Evolutionary conservation across 768 basidiomycete genomes (phyloP).

Genomic region (Boletus sensibilis): DNA sequence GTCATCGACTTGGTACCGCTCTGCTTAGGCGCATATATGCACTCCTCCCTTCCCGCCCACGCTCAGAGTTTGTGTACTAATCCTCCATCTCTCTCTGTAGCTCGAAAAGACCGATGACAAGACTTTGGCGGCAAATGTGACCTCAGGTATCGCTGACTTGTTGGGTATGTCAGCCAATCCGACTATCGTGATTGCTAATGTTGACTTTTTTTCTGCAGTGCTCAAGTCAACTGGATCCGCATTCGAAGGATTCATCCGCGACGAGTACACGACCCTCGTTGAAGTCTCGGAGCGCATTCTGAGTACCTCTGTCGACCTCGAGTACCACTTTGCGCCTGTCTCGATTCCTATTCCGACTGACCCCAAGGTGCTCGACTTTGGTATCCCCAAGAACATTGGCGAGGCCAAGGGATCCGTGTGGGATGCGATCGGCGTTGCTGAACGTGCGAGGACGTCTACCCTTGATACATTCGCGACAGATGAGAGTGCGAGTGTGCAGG

Average conservation of each 20-base stretch:
- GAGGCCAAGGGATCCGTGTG: slow-evolving; percentile 51
- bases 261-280: slow-evolving; percentile 85
- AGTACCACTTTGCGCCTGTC: slow-evolving; percentile 60
- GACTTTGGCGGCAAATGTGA: slow-evolving; percentile 58
- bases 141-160: slow-evolving; percentile 74
- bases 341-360: slow-evolving; percentile 48
- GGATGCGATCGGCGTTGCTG: slow-evolving; percentile 54
- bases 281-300: slow-evolving; percentile 89
- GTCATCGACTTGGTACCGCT: background rate
- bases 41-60: background rate
- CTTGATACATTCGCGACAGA: slow-evolving; percentile 82
- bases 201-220: slow-evolving; percentile 42
- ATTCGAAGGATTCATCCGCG: slow-evolving; percentile 76
- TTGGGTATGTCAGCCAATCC: slow-evolving; percentile 51
- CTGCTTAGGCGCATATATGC: background rate
- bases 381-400: slow-evolving; percentile 34
- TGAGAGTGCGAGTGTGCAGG: slow-evolving; percentile 91
- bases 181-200: background rate
- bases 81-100: slow-evolving; percentile 29
- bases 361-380: slow-evolving; percentile 51
- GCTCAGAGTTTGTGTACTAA: background rate
- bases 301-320: slow-evolving; percentile 80
- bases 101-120: slow-evolving; percentile 71
- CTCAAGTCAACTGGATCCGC: slow-evolving; percentile 88
- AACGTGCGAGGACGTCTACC: slow-evolving; percentile 58